Evolutionary conservation across 2,329 filamentous ascomycete species (phyloP).

Genomic region (Biscogniauxia marginata): DNA sequence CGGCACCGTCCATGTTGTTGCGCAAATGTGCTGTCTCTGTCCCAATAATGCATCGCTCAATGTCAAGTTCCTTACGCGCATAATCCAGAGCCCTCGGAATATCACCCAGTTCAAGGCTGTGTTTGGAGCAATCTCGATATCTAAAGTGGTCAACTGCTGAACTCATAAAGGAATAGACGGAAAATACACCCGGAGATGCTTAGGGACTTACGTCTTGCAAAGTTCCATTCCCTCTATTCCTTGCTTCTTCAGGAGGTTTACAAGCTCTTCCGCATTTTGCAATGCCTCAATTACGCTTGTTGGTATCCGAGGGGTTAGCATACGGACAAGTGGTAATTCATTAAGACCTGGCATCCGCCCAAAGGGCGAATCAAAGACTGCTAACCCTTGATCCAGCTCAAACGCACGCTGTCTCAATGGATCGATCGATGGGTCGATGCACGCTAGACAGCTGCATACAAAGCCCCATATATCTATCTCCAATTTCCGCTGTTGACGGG

Average conservation of each 20-base stretch:
- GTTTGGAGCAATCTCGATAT: slow-evolving; percentile 16
- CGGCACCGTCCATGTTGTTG: slow-evolving; percentile 6
- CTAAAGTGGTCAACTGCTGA: slow-evolving; percentile 4
- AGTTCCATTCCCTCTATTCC: slow-evolving; percentile 12
- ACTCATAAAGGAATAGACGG: background rate
- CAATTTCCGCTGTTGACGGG: slow-evolving; percentile 12
- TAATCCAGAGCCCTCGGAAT: slow-evolving; percentile 4
- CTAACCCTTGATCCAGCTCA: slow-evolving; percentile 16
- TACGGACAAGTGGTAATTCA: background rate
- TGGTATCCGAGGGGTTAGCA: background rate
- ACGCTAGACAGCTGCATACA: slow-evolving; percentile 17
- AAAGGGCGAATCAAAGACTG: slow-evolving; percentile 4
- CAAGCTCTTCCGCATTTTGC: slow-evolving; percentile 11
- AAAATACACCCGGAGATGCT: background rate
- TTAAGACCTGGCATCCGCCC: background rate
- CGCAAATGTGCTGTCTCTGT: slow-evolving; percentile 9
- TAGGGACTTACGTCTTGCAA: slow-evolving; percentile 10
- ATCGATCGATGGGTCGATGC: slow-evolving; percentile 12
- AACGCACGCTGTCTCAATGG: slow-evolving; percentile 10
- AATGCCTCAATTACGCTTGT: slow-evolving; percentile 5
- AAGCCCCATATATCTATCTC: slow-evolving; percentile 11
- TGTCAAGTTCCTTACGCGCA: slow-evolving; percentile 10
- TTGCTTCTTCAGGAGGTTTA: slow-evolving; percentile 9
- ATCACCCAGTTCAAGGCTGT: slow-evolving; percentile 1
- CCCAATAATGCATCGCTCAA: slow-evolving; percentile 12